phyloP scores from a whole-genome alignment of 148 eudicot species.

The Pharnaceum exiguum region DNA sequence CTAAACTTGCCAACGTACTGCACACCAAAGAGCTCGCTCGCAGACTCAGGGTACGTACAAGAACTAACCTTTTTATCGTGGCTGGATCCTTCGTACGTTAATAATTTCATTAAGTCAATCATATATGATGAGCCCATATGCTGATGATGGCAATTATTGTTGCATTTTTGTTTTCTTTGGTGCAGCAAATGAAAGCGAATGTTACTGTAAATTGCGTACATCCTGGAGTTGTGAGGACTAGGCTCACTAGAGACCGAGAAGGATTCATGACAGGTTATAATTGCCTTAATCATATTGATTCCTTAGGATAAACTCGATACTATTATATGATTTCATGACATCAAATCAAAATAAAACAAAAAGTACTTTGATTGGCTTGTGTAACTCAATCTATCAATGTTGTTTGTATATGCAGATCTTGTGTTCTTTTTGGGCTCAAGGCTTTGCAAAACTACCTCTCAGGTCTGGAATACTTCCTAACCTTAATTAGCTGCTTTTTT shows the following conservation, averaged over 20 bases:
- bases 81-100: not conserved
- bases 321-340: too few relatives aligned
- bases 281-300: not conserved
- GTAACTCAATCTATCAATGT: not conserved
- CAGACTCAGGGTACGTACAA: slow-evolving; percentile 43
- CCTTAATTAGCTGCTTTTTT: too few relatives aligned
- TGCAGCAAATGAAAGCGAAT: slow-evolving; percentile 76
- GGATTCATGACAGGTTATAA: slow-evolving; percentile 62
- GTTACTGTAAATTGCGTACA: slow-evolving; percentile 81
- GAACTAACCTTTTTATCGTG: not conserved
- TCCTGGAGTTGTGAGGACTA: slow-evolving; percentile 89
- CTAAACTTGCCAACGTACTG: slow-evolving; percentile 88
- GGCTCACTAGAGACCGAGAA: slow-evolving; percentile 80
- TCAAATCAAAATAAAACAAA: not conserved
- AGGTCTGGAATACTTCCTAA: slow-evolving; percentile 30
- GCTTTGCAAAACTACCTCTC: slow-evolving; percentile 79
- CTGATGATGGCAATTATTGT: too few relatives aligned
- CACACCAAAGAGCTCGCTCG: slow-evolving; percentile 83
- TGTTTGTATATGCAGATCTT: slow-evolving; percentile 60
- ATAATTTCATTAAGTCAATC: not conserved
- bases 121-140: not conserved
- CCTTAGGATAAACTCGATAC: too few relatives aligned
- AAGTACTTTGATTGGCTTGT: too few relatives aligned
- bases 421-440: slow-evolving; percentile 73
- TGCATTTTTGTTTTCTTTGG: too few relatives aligned